phyloP scores from a whole-genome alignment of 2,329 filamentous ascomycete genomes.

The Claviceps purpurea region DNA sequence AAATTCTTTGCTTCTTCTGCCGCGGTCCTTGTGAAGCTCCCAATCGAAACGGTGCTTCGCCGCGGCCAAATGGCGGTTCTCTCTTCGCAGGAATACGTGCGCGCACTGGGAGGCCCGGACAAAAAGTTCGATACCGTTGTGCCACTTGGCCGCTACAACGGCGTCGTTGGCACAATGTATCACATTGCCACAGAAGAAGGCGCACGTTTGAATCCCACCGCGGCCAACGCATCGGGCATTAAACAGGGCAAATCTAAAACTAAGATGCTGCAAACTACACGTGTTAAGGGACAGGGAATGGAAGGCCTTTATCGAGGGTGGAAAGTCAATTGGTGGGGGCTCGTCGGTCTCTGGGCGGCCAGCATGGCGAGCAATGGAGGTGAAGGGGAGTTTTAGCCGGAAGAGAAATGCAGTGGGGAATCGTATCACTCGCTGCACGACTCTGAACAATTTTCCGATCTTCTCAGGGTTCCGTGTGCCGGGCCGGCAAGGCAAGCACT shows the following conservation, averaged over 20 bases:
- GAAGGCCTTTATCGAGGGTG: slow-evolving; percentile 60
- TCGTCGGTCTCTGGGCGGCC: slow-evolving; percentile 62
- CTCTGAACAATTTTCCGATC: neutral
- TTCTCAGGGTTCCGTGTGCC: neutral
- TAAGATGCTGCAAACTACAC: slow-evolving; percentile 18
- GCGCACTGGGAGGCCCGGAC: slow-evolving; percentile 31
- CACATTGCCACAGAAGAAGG: slow-evolving; percentile 77
- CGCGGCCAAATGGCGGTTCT: slow-evolving; percentile 72
- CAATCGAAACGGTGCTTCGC: slow-evolving; percentile 81
- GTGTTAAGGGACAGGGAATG: slow-evolving; percentile 51
- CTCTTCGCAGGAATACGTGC: slow-evolving; percentile 36
- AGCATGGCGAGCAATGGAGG: slow-evolving; percentile 48
- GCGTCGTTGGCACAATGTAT: slow-evolving; percentile 87
- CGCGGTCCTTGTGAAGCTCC: slow-evolving; percentile 76
- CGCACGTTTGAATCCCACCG: slow-evolving; percentile 28
- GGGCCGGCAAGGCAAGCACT: neutral
- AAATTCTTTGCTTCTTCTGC: slow-evolving; percentile 69
- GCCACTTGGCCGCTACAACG: slow-evolving; percentile 65
- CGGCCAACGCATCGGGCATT: slow-evolving; percentile 17
- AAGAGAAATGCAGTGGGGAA: neutral
- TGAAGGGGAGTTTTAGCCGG: slow-evolving; percentile 42
- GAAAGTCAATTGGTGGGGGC: slow-evolving; percentile 66
- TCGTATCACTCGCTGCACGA: slow-evolving; percentile 7
- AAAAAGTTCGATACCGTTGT: slow-evolving; percentile 58
- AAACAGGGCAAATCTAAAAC: slow-evolving; percentile 20